These are phyloP conservation scores for Chalciporus chontae DNA, from an alignment of 768 basidiomycete genomes.

Conservation along the genomic window DNA sequence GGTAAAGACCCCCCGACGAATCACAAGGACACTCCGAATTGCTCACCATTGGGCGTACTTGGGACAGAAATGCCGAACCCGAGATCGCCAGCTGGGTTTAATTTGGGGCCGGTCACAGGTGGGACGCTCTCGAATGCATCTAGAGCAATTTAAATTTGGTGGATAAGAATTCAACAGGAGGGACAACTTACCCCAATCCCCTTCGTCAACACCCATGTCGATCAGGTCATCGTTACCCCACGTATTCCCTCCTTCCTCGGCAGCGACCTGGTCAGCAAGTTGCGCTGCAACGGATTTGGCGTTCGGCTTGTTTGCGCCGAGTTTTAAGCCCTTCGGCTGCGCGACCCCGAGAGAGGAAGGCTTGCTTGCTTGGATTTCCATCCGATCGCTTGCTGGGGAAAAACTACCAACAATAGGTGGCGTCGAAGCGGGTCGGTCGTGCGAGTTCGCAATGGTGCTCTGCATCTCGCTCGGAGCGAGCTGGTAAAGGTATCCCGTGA, in stretches of 20 bases:
- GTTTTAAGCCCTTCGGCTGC: slow-evolving; percentile 62
- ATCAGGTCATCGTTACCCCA: slow-evolving; percentile 85
- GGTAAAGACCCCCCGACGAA: neutral
- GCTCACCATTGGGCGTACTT: slow-evolving; percentile 12
- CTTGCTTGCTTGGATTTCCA: slow-evolving; percentile 1
- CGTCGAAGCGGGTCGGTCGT: slow-evolving; percentile 43
- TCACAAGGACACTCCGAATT: neutral
- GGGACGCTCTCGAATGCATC: slow-evolving; percentile 73
- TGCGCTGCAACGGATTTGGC: slow-evolving; percentile 46
- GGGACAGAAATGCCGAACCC: slow-evolving; percentile 22
- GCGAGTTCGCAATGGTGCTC: slow-evolving; percentile 48
- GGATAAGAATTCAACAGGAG: neutral
- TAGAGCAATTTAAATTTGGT: slow-evolving; percentile 19
- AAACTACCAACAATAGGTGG: slow-evolving; percentile 24
- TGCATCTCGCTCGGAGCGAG: slow-evolving; percentile 72
- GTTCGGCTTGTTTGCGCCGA: slow-evolving; percentile 54
- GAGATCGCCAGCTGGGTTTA: slow-evolving; percentile 21
- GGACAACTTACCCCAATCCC: slow-evolving; percentile 81
- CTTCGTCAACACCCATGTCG: slow-evolving; percentile 89
- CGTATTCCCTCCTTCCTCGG: slow-evolving; percentile 37
- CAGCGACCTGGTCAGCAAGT: slow-evolving; percentile 54
- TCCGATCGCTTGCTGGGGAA: neutral
- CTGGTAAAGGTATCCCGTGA: slow-evolving; percentile 31
- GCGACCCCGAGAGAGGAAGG: slow-evolving; percentile 21
- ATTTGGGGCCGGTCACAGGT: slow-evolving; percentile 25